Percentiles rank a stretch among this genome's conserved stretches.
phyloP scores from a whole-genome alignment of 768 basidiomycete genomes.

The Boletus sp. region DNA sequence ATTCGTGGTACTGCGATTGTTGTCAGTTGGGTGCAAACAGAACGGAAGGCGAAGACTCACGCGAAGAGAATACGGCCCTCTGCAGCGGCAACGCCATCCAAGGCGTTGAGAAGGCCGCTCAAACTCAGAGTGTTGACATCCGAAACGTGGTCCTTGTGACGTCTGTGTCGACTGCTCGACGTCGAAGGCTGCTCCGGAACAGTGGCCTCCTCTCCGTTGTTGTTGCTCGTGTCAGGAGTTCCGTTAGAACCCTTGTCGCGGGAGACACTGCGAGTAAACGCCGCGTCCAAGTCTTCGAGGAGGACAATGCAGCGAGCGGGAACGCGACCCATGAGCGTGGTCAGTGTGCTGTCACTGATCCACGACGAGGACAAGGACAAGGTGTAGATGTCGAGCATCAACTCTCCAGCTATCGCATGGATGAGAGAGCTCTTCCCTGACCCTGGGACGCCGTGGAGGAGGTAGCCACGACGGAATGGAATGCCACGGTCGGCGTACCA shows the following conservation, averaged over 20 bases:
- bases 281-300: conserved; percentile 88
- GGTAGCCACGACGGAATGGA: conserved; percentile 86
- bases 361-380: conserved; percentile 83
- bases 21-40: not conserved
- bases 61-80: conserved; percentile 89
- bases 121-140: conserved; percentile 81
- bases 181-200: conserved; percentile 29
- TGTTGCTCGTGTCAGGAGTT: conserved; percentile 38
- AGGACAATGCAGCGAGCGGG: conserved; percentile 84
- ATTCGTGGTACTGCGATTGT: conserved; percentile 67
- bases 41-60: conserved; percentile 44
- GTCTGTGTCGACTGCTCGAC: conserved; percentile 42
- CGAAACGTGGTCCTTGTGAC: conserved; percentile 57
- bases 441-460: conserved; percentile 81
- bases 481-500: conserved; percentile 95
- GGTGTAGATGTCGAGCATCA: conserved; percentile 90
- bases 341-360: conserved; percentile 86
- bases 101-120: conserved; percentile 78
- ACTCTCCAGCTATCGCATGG: conserved; percentile 83
- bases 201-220: conserved; percentile 33
- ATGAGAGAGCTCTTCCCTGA: conserved; percentile 86
- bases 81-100: conserved; percentile 84
- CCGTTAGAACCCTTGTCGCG: conserved; percentile 57
- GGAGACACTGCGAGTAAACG: conserved; percentile 73
- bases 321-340: conserved; percentile 83